Base-by-base conservation (phyloP, 2,329 filamentous ascomycete genomes). In the Botrytis elliptica region DNA sequence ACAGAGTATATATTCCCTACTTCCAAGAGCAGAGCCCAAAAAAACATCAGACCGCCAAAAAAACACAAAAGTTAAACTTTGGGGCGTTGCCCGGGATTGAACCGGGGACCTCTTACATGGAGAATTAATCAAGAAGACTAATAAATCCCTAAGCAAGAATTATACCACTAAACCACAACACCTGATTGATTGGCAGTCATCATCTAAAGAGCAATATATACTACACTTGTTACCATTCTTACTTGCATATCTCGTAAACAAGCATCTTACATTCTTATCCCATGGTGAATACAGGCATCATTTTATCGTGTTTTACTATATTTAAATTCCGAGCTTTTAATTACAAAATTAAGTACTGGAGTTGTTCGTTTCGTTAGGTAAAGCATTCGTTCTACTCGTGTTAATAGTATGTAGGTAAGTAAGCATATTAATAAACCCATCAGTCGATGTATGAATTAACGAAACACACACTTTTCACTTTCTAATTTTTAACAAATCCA, bases 91-190 rank as follows among this genome's bases (percentile, higher is more conserved):
- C 71, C 71, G 71, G 71, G 71, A 73, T 73, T 69, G 71, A 73
- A 73, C 71, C 71, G 71, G 71, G 71, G 71, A 73, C 71, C 71
- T 69, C 71, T 73, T 73, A 73, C 71, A 73, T 57, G 42, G 33
- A 38, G 40, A 52, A 49, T 59, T 2, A 57, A 29, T 38, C 60
- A 6, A 9, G 1, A 25, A 9, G 33, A 40, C 7, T 33, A 10
- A 68, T 68, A 18, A 4, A 29, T 52, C 71, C 71, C 71, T 73
- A 73, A 73, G 71, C 71, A 73, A 73, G 71, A 69, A 73, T 73
- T 73, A 73, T 73, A 73, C 71, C 71, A 69, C 71, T 73, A 73
- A 73, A 73, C 71, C 71, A 73, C 64, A 69, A 69, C 64, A 73
- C 64, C 64, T 3, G 0, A 6, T 2, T 42, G 10, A 22, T 8